A percentile compares a stretch with the other conserved stretches of the same genome.
Conservation (phyloP, 2,329 filamentous ascomycete species). For the Helotiales sp. region DNA sequence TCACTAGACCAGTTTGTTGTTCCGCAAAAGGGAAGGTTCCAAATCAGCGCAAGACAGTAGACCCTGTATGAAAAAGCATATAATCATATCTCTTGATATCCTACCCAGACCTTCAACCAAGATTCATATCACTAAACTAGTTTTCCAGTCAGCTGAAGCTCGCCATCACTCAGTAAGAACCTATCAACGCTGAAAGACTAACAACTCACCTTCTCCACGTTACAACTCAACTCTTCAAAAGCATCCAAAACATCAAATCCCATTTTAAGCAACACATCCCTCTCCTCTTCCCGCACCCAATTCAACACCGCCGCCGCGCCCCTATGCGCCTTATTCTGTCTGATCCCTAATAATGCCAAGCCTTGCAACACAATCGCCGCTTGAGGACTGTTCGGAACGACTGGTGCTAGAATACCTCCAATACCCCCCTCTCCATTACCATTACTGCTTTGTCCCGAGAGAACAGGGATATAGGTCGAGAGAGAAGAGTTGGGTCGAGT, state of each 20-base stretch:
- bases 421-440: constrained; percentile 47
- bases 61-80: too few relatives aligned
- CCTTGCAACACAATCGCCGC: constrained; percentile 66
- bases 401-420: constrained; percentile 65
- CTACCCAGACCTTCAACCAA: not conserved
- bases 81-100: not conserved
- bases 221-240: constrained; percentile 77
- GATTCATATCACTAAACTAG: not conserved
- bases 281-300: constrained; percentile 34
- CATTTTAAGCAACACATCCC: constrained; percentile 72
- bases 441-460: constrained; percentile 33
- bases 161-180: not conserved
- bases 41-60: too few relatives aligned
- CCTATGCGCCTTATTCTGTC: constrained; percentile 65
- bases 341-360: constrained; percentile 62
- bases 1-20: not conserved
- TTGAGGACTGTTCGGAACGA: constrained; percentile 62
- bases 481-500: constrained; percentile 60
- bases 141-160: not conserved
- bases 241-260: constrained; percentile 77
- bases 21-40: too few relatives aligned
- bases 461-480: constrained; percentile 60
- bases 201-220: constrained; percentile 51
- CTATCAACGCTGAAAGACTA: not conserved
- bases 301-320: constrained; percentile 58